phyloP scores from a whole-genome alignment of 2,329 filamentous ascomycete species.

The Trichoderma harzianum region DNA sequence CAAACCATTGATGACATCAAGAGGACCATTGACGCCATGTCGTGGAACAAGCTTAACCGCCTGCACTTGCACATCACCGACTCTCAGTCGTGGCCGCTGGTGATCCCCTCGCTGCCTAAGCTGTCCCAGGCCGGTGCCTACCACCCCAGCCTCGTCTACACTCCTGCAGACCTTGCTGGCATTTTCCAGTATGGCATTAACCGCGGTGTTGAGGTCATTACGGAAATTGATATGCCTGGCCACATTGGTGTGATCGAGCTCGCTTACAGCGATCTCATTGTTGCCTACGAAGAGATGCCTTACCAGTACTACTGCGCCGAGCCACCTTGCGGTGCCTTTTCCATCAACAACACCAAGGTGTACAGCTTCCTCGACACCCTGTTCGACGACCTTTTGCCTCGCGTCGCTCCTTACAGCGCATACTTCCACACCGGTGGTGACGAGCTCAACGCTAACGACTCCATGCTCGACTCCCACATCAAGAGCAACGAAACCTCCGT shows the following conservation, averaged over 20 bases:
- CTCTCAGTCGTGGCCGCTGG: slow-evolving; percentile 80
- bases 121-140: slow-evolving; percentile 73
- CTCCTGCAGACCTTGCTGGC: slow-evolving; percentile 56
- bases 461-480: slow-evolving; percentile 67
- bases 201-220: slow-evolving; percentile 56
- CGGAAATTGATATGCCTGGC: slow-evolving; percentile 62
- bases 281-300: slow-evolving; percentile 52
- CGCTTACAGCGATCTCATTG: slow-evolving; percentile 53
- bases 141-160: slow-evolving; percentile 64
- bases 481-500: slow-evolving; percentile 61
- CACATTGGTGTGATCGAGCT: slow-evolving; percentile 53
- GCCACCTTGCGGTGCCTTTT: slow-evolving; percentile 67
- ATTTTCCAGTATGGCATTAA: slow-evolving; percentile 70
- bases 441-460: slow-evolving; percentile 71
- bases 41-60: slow-evolving; percentile 79
- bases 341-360: slow-evolving; percentile 70
- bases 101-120: slow-evolving; percentile 68
- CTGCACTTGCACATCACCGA: slow-evolving; percentile 81
- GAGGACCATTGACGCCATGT: slow-evolving; percentile 70
- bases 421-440: slow-evolving; percentile 88
- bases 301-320: slow-evolving; percentile 59
- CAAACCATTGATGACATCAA: slow-evolving; percentile 65
- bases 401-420: slow-evolving; percentile 64
- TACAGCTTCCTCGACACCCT: slow-evolving; percentile 68
- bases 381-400: slow-evolving; percentile 71